A percentile compares a stretch with the other conserved stretches of the same genome.
Conservation (phyloP, 177 flowering plant species). For the Vitis hybrid region DNA sequence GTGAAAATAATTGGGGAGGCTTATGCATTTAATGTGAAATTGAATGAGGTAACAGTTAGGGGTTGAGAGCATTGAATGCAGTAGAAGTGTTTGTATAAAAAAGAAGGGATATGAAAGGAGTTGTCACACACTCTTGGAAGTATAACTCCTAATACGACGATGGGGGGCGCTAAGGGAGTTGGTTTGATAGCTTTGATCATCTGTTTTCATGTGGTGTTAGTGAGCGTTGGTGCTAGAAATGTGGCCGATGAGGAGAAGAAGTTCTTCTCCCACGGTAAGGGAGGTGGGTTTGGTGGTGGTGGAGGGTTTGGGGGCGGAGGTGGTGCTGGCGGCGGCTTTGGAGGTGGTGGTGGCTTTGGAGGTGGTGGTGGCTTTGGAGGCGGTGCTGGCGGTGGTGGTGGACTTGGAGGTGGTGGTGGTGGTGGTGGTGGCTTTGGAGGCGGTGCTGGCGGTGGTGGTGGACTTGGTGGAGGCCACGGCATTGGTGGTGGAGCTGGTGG, state of each 20-base stretch:
- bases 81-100: neutral
- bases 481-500: conserved; percentile 21
- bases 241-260: conserved; percentile 26
- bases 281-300: conserved; percentile 24
- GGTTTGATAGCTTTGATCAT: conserved; percentile 24
- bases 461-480: conserved; percentile 11
- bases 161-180: conserved; percentile 7
- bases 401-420: conserved; percentile 8
- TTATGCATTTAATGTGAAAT: neutral
- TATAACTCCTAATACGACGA: conserved; percentile 4
- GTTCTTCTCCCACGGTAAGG: conserved; percentile 11
- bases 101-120: neutral
- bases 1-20: neutral
- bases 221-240: conserved; percentile 23
- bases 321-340: conserved; percentile 22
- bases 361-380: conserved; percentile 22
- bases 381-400: conserved; percentile 29
- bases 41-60: conserved; percentile 15
- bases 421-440: conserved; percentile 24
- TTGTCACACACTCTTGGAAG: neutral
- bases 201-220: conserved; percentile 26
- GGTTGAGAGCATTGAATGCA: conserved; percentile 19
- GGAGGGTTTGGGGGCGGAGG: conserved; percentile 14
- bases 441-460: conserved; percentile 17
- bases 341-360: conserved; percentile 14